Evolutionary conservation across 495 filamentous ascomycete species (phyloP), one percentile per base, ranked within the genome.

Genomic region (Trichoderma erinaceum): DNA sequence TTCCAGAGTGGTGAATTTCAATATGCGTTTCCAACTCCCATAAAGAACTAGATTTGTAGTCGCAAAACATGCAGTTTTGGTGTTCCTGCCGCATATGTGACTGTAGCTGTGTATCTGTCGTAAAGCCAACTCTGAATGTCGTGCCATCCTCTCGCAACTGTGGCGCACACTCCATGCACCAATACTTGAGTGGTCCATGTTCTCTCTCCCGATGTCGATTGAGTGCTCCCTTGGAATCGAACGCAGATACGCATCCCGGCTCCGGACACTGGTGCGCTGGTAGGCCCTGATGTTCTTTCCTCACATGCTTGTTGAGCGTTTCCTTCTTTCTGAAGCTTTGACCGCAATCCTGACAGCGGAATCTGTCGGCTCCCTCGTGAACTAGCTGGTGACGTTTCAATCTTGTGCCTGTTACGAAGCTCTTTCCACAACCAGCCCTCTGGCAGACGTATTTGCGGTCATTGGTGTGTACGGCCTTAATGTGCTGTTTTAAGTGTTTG

Each of bases 311-410:
- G 71, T 92, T 87, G 13, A 99, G 84, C 2, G 92, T 97, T 66
- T 89, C 85, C 72, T 93, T 90, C 75, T 97, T 98, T 52, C 95
- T 85, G 77, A 98, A 99, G 16, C 84, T 86, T 75, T 89, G 84
- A 43, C 85, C 80, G 74, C 95, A 99, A 27, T 86, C 89, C 8
- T 83, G 87, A 74, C 95, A 99, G 67, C 82, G 81, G 70, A 87
- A 90, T 65, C 86, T 82, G 69, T 91, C 86, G 68, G 80, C 80
- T 27, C 87, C 88, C 73, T 91, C 83, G 72, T 93, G 90, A 1
- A 87, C 83, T 27, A 82, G 82, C 65, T 85, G 73, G 74, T 93
- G 90, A 25, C 89, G 83, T 29, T 86, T 82, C 6, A 96, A 83
- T n/a, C 89, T 80, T 2, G 89, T 90, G 0, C 85, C 85, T 0